Base-by-base conservation (phyloP, 306 rosid genomes). In the Corylus avellana region DNA sequence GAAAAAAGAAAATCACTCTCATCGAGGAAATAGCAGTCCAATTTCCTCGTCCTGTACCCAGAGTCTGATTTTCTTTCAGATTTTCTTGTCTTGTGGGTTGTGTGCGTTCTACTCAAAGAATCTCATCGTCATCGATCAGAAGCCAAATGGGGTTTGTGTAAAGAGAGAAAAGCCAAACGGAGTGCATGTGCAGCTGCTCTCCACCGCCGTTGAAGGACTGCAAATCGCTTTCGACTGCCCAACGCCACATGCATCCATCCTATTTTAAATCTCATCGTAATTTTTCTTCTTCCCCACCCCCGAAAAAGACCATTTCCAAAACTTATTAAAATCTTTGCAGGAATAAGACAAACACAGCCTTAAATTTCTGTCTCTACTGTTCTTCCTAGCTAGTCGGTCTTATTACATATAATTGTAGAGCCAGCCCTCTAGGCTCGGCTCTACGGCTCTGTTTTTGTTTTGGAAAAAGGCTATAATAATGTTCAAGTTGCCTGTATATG, bases 151-250 rank as follows among this genome's bases (percentile, higher is more conserved):
- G 84, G 68, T 85, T 89, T 61, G 85, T 48, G 9, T 29, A 57
- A 11, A n/a, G 12, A 6, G 64, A 53, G 39, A 61, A 85, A 69
- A 16, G 86, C 87, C 89, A 90, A 90, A 82, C 59, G 10, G 1
- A 2, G 1, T 82, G 91, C 97, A 90, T 89, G 97, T 90, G 96
- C 95, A 50, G 20, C 73, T 90, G 86, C 89, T 87, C 75, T 73
- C 51, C 85, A 16, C 67, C 85, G 83, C 90, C 85, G 85, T 55
- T 58, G 66, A 83, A 63, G 48, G 63, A 27, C 61, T 86, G 79
- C 72, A 66, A 29, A 44, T 93, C 90, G 39, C 85, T 89, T 77
- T 93, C 91, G 79, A 66, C 51, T 46, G 48, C 9, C 72, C 58
- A 72, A 76, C 55, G 69, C 39, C 90, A 79, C 85, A n/a, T 56